Base-by-base conservation (phyloP, 2,329 filamentous ascomycete species). In the Aspergillus fijiensis region DNA sequence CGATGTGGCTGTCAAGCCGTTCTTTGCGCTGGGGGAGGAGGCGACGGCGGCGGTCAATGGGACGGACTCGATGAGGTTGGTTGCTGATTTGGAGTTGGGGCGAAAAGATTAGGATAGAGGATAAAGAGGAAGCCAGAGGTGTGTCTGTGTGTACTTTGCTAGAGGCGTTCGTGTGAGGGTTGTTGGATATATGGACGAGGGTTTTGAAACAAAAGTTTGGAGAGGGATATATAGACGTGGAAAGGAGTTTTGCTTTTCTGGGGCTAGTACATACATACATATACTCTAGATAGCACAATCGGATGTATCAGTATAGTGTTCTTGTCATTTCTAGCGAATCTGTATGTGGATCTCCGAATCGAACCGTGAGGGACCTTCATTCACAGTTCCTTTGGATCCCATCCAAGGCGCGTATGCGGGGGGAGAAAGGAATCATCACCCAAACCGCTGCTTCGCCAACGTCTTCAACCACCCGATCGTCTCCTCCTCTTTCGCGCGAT, bases 401-500 rank as follows among this genome's bases (percentile, higher is more conserved):
- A n/a, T 42, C 14, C 23, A 23, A 23, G 23, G 2, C 12, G 35
- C 16, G n/a, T 42, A n/a, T 9, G 16, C 27, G 1, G 6, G 16
- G 5, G n/a, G n/a, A 21, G 21, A 21, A 21, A 21, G 21, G 2
- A 21, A 21, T 21, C 21, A 9, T 65, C 64, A 86, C 27, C 91
- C 91, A 82, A 91, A 96, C 64, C 90, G 84, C 78, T 91, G 85
- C 77, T 84, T 89, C 16, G 92, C 94, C 77, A 98, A 77, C 68
- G 87, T 86, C 76, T 84, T 89, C 70, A 98, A 71, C 83, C 91
- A 92, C 52, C 86, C 86, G 82, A 97, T 91, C 1, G 92, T 96
- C 70, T 86, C 87, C 64, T 92, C 88, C 77, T 98, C 94, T 75
- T 92, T 90, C 69, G 85, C 85, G 69, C 85, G 83, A 75, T 91